These are phyloP conservation scores for Tulasnella sp. DNA, from an alignment of 768 basidiomycete species.

Conservation along the genomic window DNA sequence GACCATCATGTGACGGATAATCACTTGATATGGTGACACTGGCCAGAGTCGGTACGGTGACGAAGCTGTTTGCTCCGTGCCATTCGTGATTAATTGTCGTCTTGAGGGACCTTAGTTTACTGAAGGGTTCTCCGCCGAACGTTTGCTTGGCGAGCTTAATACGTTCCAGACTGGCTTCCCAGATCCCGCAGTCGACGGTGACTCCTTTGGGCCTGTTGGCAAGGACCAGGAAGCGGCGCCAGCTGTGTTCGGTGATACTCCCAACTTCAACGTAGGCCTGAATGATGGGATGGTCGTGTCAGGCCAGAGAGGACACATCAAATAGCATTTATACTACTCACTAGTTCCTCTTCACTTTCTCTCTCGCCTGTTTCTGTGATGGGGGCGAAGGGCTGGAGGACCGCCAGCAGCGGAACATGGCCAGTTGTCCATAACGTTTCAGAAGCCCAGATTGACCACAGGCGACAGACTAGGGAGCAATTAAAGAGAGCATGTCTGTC, in stretches of 20 bases:
- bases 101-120: no score
- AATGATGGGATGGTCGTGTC: no score
- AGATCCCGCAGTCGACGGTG: background rate
- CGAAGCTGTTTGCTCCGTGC: no score
- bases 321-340: no score
- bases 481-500: background rate
- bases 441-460: background rate
- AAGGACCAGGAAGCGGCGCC: background rate
- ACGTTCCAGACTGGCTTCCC: background rate
- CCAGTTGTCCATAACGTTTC: background rate
- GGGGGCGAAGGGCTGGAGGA: background rate
- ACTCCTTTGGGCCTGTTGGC: background rate
- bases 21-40: background rate
- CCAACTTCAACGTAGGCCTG: no score
- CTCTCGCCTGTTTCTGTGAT: background rate
- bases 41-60: background rate
- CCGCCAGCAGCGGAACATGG: background rate
- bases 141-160: no score
- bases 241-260: background rate
- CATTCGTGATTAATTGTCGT: no score
- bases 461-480: background rate
- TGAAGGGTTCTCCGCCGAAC: no score
- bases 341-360: background rate
- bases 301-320: no score
- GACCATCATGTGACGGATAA: no score